phyloP scores from a whole-genome alignment of 2,329 filamentous ascomycete genomes.

The Blastomyces emzantsi region DNA sequence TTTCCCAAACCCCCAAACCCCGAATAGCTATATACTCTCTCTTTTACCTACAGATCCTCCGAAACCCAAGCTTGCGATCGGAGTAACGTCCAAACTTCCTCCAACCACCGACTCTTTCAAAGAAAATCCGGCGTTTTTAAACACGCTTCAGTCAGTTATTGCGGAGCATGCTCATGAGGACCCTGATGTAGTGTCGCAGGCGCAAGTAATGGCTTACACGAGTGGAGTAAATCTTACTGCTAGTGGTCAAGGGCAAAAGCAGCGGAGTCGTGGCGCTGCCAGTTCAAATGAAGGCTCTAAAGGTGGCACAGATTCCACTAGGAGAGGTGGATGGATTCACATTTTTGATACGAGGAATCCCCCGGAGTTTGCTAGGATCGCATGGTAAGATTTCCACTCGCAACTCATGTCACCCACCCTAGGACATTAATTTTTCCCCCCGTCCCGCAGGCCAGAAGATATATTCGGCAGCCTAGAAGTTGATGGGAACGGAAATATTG shows the following conservation, averaged over 20 bases:
- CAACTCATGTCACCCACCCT: not conserved
- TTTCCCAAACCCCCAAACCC: constrained; percentile 32
- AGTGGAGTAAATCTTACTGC: constrained; percentile 47
- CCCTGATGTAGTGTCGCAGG: constrained; percentile 49
- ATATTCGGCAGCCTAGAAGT: constrained; percentile 58
- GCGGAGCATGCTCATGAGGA: constrained; percentile 47
- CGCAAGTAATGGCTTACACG: constrained; percentile 51
- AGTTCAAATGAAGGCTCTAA: constrained; percentile 43
- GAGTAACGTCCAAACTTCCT: constrained; percentile 46
- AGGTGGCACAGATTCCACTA: constrained; percentile 49
- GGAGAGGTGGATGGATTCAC: constrained; percentile 54
- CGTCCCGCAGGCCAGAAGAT: constrained; percentile 46
- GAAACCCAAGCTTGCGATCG: constrained; percentile 46
- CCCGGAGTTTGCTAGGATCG: constrained; percentile 55
- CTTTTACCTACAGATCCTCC: constrained; percentile 48
- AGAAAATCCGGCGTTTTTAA: constrained; percentile 49
- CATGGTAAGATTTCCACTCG: constrained; percentile 36
- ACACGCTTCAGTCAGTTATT: constrained; percentile 49
- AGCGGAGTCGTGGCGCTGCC: constrained; percentile 23
- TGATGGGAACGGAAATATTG: constrained; percentile 49
- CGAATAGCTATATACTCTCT: constrained; percentile 43
- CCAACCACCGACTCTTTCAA: constrained; percentile 48
- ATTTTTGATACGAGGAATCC: constrained; percentile 52
- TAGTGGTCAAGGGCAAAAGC: constrained; percentile 34
- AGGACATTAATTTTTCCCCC: constrained; percentile 12